phyloP scores from a whole-genome alignment of 2,329 filamentous ascomycete genomes.

The Chaetothyriales sp. region DNA sequence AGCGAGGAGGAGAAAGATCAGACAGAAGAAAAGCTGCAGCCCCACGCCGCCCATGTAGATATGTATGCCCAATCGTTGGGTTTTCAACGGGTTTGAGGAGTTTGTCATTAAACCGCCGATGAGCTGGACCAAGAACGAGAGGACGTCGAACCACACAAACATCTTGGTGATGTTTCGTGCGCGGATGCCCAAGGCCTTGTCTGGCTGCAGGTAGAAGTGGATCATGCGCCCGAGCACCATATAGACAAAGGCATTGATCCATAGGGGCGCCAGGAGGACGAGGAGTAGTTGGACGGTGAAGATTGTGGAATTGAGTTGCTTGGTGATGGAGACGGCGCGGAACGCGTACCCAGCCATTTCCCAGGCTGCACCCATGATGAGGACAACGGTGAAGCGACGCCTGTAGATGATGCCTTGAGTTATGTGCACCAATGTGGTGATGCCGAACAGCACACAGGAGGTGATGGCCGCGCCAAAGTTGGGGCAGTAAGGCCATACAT shows the following conservation, averaged over 20 bases:
- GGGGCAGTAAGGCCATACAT: slow-evolving; percentile 25
- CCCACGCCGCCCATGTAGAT: slow-evolving; percentile 31
- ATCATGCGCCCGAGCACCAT: slow-evolving; percentile 36
- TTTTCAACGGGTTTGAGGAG: slow-evolving; percentile 16
- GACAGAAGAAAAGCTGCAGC: slow-evolving; percentile 42
- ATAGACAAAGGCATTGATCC: slow-evolving; percentile 38
- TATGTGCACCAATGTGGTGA: slow-evolving; percentile 22
- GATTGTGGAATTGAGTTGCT: slow-evolving; percentile 5
- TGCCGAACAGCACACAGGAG: slow-evolving; percentile 26
- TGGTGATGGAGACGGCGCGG: slow-evolving; percentile 18
- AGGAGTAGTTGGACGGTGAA: slow-evolving; percentile 28
- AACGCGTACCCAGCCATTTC: slow-evolving; percentile 29
- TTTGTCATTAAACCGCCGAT: slow-evolving; percentile 27
- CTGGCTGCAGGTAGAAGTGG: slow-evolving; percentile 26
- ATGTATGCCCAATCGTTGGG: slow-evolving; percentile 28
- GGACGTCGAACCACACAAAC: slow-evolving; percentile 32
- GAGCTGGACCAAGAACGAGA: slow-evolving; percentile 34
- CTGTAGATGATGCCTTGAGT: slow-evolving; percentile 25
- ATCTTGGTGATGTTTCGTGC: slow-evolving; percentile 26
- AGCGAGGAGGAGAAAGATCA: slow-evolving; percentile 37
- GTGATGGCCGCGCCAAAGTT: slow-evolving; percentile 25
- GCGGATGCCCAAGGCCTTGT: slow-evolving; percentile 26
- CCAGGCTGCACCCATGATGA: slow-evolving; percentile 33
- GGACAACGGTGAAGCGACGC: slow-evolving; percentile 31
- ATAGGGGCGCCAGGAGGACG: slow-evolving; percentile 32